Evolutionary conservation across 179 eudicot genomes (phyloP).

Genomic region (Sideroxylon spinosum): DNA sequence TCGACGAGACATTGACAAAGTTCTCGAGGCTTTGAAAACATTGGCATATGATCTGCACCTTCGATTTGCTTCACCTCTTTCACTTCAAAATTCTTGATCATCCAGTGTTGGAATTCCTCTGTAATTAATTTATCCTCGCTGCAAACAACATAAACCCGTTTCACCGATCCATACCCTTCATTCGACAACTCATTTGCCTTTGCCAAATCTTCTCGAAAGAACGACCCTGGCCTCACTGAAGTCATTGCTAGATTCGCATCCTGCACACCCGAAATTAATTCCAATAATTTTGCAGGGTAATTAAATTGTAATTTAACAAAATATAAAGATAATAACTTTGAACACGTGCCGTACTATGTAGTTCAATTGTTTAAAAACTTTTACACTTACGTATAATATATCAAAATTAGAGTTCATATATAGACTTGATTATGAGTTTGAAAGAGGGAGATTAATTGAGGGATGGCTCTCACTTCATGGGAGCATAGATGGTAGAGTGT

Average conservation of each 20-base stretch:
- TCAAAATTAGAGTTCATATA: too few species aligned
- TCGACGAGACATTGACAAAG: conserved; percentile 15
- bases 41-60: conserved; percentile 65
- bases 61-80: conserved; percentile 23
- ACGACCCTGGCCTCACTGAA: conserved; percentile 36
- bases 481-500: conserved; percentile 42
- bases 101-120: conserved; percentile 42
- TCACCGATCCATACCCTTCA: conserved; percentile 34
- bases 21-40: conserved; percentile 46
- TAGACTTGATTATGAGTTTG: too few species aligned
- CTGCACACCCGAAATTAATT: neutral
- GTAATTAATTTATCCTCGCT: conserved; percentile 36
- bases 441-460: conserved; percentile 1
- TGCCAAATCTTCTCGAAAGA: conserved; percentile 36
- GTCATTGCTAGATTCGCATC: neutral
- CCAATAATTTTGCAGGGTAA: neutral
- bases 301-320: too few species aligned
- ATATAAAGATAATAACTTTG: too few species aligned
- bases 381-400: too few species aligned
- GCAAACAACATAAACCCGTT: conserved; percentile 38
- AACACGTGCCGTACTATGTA: too few species aligned
- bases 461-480: conserved; percentile 29
- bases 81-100: conserved; percentile 31
- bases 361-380: too few species aligned
- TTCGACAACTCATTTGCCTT: conserved; percentile 15